Base-by-base conservation (phyloP, 2,329 filamentous ascomycete genomes). In the Aspergillus unguis region DNA sequence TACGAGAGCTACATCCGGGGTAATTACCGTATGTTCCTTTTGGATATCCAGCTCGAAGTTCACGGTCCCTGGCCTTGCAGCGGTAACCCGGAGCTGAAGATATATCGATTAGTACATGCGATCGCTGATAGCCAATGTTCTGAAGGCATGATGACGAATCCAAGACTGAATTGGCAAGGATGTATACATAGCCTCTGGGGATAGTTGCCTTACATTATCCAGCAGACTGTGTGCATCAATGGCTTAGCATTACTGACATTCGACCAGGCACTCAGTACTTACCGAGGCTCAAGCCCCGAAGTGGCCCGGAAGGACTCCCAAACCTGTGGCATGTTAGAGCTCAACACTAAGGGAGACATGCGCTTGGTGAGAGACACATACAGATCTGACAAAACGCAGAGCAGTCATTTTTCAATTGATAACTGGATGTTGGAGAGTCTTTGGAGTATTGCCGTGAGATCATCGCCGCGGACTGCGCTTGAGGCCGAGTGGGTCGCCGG, bases 261-360 rank as follows among this genome's bases (percentile, higher is more conserved):
- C 38, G 23, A 38, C 3, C 9, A 31, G 9, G 43, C 17, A 37
- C 11, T 44, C 29, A 48, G 11, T 54, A 59, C 71, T 62, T 77
- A 95, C 92, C 88, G 88, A 69, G 90, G 90, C 71, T 96, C 92
- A 23, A 97, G 75, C 5, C 92, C 92, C 4, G 91, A 96, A 58
- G 90, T 88, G 60, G 83, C 82, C 75, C 88, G 84, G 71, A 96
- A 96, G 2, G 89, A 92, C 69, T 88, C 87, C 77, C 90, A 82
- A 43, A 95, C 90, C 90, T 94, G 53, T 9, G 53, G 36, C 44
- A 48, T 44, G 48, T 73, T 33, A 71, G 50, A 38, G 43, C 17
- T 7, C 7, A 29, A 47, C 31, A 0, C 26, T 43, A 48, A 23
- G 17, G 1, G 2, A 2, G 7, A 2, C 9, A 35, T 5, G 17